Percentiles rank a stretch among this genome's conserved stretches.
These are phyloP conservation scores for Aspergillus leporis DNA, from an alignment of 495 filamentous ascomycete species.

Conservation along the genomic window DNA sequence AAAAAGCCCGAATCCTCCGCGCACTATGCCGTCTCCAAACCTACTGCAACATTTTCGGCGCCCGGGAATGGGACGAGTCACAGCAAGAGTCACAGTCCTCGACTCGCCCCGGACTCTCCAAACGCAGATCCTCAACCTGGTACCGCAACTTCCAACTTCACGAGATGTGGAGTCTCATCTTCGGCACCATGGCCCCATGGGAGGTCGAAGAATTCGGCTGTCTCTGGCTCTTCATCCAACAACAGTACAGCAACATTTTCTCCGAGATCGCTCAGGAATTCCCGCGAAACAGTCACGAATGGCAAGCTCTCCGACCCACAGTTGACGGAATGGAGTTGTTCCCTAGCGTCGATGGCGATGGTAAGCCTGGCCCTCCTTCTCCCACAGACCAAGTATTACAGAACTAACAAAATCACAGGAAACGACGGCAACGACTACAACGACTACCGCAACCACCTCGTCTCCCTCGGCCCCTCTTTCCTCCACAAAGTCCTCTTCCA, in stretches of 20 bases:
- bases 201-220: slow-evolving; percentile 23
- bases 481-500: slow-evolving; percentile 11
- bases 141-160: slow-evolving; percentile 15
- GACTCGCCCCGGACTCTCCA: not conserved
- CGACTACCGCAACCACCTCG: slow-evolving; percentile 19
- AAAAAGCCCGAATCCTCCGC: slow-evolving; percentile 16
- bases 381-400: not conserved
- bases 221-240: slow-evolving; percentile 12
- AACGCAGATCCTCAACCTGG: slow-evolving; percentile 14
- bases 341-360: slow-evolving; percentile 7
- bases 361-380: not conserved
- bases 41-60: slow-evolving; percentile 21
- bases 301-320: slow-evolving; percentile 10
- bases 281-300: slow-evolving; percentile 7
- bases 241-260: slow-evolving; percentile 14
- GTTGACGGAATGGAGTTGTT: slow-evolving; percentile 8
- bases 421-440: slow-evolving; percentile 11
- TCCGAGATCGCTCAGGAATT: slow-evolving; percentile 11
- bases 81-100: not conserved
- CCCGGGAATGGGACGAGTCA: slow-evolving; percentile 12
- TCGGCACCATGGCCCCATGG: slow-evolving; percentile 18
- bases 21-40: slow-evolving; percentile 23
- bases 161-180: slow-evolving; percentile 20
- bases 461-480: slow-evolving; percentile 18
- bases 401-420: not conserved